Percentiles rank a stretch among this genome's conserved stretches.
Conservation (phyloP, 495 filamentous ascomycete genomes). For the Parmelia sp. region DNA sequence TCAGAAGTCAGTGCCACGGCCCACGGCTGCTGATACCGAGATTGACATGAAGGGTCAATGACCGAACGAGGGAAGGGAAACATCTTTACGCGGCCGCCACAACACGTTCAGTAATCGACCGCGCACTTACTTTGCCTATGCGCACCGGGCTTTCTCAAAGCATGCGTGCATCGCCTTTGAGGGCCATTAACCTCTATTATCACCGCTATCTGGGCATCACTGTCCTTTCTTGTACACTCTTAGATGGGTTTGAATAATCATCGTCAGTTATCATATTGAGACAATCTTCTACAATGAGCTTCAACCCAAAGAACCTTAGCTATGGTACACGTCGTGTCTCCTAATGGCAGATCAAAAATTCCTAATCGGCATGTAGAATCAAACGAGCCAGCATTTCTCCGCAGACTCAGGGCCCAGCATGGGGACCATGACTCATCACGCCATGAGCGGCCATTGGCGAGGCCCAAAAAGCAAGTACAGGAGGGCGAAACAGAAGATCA, state of each 20-base stretch:
- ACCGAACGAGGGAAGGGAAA: too few relatives aligned
- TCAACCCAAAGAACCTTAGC: conserved; percentile 22
- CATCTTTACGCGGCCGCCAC: neutral
- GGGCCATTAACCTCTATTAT: neutral
- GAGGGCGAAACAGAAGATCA: conserved; percentile 33
- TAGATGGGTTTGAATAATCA: neutral
- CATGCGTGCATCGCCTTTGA: neutral
- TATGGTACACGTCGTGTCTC: conserved; percentile 19
- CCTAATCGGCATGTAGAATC: conserved; percentile 17
- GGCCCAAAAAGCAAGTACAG: conserved; percentile 27
- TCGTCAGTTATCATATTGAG: neutral
- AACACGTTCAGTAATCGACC: neutral
- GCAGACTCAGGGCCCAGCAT: conserved; percentile 17
- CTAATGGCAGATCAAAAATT: neutral
- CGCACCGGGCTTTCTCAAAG: too few relatives aligned
- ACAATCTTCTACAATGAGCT: neutral
- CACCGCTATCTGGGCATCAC: neutral
- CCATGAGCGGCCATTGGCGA: conserved; percentile 26
- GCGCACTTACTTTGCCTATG: neutral
- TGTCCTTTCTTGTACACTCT: neutral
- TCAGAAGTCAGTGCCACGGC: too few relatives aligned
- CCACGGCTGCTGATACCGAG: neutral
- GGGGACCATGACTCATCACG: conserved; percentile 18
- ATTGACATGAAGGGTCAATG: neutral
- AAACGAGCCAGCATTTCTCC: conserved; percentile 25